Evolutionary conservation across 2,329 filamentous ascomycete genomes (phyloP).

Genomic region (Alternaria viburni): DNA sequence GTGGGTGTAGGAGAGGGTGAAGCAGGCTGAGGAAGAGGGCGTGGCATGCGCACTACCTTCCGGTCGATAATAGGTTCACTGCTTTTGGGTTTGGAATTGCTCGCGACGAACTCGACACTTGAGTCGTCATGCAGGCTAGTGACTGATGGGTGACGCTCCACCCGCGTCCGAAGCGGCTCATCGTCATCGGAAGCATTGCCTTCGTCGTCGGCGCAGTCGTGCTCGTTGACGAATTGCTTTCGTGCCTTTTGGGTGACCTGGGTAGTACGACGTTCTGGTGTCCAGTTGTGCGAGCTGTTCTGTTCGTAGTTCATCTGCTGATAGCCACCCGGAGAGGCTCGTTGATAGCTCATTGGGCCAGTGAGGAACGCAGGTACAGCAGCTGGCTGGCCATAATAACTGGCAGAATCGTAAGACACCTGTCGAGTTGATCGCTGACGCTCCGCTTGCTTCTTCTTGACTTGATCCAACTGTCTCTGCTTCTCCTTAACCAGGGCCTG

Average conservation of each 20-base stretch:
- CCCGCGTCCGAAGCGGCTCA: constrained; percentile 21
- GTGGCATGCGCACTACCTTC: background rate
- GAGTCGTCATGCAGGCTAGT: constrained; percentile 1
- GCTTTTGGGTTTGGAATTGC: background rate
- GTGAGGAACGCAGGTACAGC: background rate
- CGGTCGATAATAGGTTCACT: background rate
- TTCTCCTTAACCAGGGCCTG: background rate
- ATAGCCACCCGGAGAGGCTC: background rate
- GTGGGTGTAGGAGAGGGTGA: background rate
- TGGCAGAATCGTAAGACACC: background rate
- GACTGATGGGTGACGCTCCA: constrained; percentile 11
- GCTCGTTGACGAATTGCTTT: background rate
- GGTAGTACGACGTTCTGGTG: background rate
- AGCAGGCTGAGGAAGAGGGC: background rate
- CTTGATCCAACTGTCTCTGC: background rate
- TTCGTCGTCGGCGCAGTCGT: background rate
- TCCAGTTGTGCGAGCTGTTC: background rate
- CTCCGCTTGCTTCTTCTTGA: background rate
- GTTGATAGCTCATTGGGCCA: constrained; percentile 4
- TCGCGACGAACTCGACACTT: constrained; percentile 1
- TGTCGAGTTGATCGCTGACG: background rate
- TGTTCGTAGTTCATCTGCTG: background rate
- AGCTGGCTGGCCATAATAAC: background rate
- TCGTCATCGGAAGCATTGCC: constrained; percentile 21
- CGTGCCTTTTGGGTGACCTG: background rate